Percentiles rank a stretch among this genome's conserved stretches.
These are phyloP conservation scores for Verbascum thapsus DNA, from an alignment of 257 asterid species.

Conservation along the genomic window DNA sequence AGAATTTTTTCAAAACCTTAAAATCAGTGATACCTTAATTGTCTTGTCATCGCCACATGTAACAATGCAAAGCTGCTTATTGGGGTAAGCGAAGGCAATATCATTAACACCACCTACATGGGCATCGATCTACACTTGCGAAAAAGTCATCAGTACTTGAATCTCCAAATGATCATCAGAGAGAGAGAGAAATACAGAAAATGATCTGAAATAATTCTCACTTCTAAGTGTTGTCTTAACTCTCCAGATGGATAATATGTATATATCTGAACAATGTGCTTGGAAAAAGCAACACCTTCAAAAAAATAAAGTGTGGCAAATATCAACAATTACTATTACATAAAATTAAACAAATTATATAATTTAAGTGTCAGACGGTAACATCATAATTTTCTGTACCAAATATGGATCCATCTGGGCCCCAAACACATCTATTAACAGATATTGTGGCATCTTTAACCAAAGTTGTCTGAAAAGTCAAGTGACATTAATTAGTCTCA, in stretches of 20 bases:
- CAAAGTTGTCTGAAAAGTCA: constrained; percentile 65
- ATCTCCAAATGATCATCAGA: constrained; percentile 11
- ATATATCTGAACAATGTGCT: constrained; percentile 87
- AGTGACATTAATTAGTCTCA: constrained; percentile 13
- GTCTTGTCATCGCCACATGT: constrained; percentile 99
- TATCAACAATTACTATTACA: constrained; percentile 25
- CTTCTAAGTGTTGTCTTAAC: constrained; percentile 78
- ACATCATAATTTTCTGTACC: constrained; percentile 48
- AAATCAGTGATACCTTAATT: constrained; percentile 59
- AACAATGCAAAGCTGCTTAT: constrained; percentile 88
- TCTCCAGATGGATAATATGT: constrained; percentile 75
- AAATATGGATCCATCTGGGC: constrained; percentile 93
- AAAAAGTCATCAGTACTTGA: constrained; percentile 29
- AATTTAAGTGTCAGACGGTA: constrained; percentile 17
- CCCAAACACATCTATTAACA: constrained; percentile 94
- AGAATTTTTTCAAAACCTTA: too few relatives aligned
- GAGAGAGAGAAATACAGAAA: constrained; percentile 8
- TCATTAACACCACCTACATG: constrained; percentile 93
- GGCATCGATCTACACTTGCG: constrained; percentile 78
- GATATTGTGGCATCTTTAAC: constrained; percentile 87
- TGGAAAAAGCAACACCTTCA: constrained; percentile 84
- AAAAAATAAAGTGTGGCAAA: constrained; percentile 21
- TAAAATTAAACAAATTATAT: constrained; percentile 9
- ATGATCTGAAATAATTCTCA: constrained; percentile 33
- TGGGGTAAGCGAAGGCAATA: constrained; percentile 93